phyloP scores from a whole-genome alignment of 2,329 filamentous ascomycete species.

The Exophiala viscosa region DNA sequence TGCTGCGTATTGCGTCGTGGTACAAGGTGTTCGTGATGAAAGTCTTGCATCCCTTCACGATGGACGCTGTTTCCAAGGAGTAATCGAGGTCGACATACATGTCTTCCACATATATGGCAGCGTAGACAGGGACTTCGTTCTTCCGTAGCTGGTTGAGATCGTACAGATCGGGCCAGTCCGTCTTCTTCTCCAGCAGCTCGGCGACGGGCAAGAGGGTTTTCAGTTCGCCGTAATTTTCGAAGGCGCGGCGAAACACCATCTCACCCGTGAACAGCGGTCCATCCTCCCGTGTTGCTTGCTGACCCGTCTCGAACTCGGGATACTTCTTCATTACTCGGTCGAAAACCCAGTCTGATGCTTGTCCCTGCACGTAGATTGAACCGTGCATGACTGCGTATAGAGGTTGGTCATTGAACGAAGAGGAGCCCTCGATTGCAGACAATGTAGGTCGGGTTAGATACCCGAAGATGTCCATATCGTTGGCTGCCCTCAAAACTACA shows the following conservation, averaged over 20 bases:
- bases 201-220: conserved; percentile 65
- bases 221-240: conserved; percentile 66
- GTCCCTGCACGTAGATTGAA: conserved; percentile 74
- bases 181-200: conserved; percentile 63
- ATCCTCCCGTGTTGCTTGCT: conserved; percentile 34
- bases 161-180: conserved; percentile 74
- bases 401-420: conserved; percentile 69
- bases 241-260: conserved; percentile 54
- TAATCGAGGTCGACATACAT: conserved; percentile 86
- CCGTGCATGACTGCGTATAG: conserved; percentile 88
- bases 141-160: conserved; percentile 66
- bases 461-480: conserved; percentile 73
- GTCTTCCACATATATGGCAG: conserved; percentile 77
- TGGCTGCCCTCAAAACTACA: conserved; percentile 64
- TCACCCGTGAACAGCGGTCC: conserved; percentile 82
- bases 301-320: conserved; percentile 46
- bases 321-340: conserved; percentile 40
- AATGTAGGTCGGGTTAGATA: conserved; percentile 70
- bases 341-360: conserved; percentile 71
- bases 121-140: conserved; percentile 82
- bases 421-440: conserved; percentile 61
- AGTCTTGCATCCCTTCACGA: conserved; percentile 72
- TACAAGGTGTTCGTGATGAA: conserved; percentile 85
- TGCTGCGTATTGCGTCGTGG: conserved; percentile 74
- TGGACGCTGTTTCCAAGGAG: conserved; percentile 67